Conservation (phyloP, 306 rosid genomes). For the Leucaena leucocephala region DNA sequence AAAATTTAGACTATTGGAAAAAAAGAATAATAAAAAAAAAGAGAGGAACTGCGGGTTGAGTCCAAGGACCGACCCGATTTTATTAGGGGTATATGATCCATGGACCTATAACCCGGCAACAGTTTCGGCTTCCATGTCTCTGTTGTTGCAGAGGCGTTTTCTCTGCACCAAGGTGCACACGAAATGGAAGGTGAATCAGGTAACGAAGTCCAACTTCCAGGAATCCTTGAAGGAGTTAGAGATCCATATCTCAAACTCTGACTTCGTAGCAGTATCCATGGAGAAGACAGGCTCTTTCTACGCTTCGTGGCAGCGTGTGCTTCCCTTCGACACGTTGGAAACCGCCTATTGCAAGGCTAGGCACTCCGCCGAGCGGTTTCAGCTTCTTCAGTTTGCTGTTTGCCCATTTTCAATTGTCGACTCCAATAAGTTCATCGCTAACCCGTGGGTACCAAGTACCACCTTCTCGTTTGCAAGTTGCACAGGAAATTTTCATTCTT, state of each 20-base stretch:
- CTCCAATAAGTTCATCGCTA: constrained; percentile 59
- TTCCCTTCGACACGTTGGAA: constrained; percentile 66
- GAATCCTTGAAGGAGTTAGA: constrained; percentile 61
- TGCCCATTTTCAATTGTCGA: constrained; percentile 73
- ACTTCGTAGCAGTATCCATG: constrained; percentile 73
- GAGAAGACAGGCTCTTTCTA: constrained; percentile 71
- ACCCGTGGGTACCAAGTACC: constrained; percentile 58
- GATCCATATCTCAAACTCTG: constrained; percentile 54
- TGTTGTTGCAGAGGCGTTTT: constrained; percentile 48
- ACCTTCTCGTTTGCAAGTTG: neutral
- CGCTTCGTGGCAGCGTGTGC: constrained; percentile 65
- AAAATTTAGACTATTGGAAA: no score
- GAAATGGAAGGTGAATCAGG: constrained; percentile 75
- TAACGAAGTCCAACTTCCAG: constrained; percentile 61
- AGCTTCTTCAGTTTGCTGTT: constrained; percentile 77
- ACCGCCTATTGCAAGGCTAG: constrained; percentile 71
- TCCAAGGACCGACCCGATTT: neutral
- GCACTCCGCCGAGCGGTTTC: constrained; percentile 74
- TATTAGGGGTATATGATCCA: neutral
- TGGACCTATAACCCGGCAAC: neutral
- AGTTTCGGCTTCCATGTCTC: constrained; percentile 33
- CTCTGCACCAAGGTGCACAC: constrained; percentile 38
- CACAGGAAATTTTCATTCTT: neutral
- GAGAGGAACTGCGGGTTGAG: no score
- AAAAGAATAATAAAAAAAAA: no score